Percentiles rank a stretch among this genome's conserved stretches.
These are phyloP conservation scores for Mycosarcoma mackinlayi DNA, from an alignment of 1,284 basidiomycete species.

Conservation along the genomic window DNA sequence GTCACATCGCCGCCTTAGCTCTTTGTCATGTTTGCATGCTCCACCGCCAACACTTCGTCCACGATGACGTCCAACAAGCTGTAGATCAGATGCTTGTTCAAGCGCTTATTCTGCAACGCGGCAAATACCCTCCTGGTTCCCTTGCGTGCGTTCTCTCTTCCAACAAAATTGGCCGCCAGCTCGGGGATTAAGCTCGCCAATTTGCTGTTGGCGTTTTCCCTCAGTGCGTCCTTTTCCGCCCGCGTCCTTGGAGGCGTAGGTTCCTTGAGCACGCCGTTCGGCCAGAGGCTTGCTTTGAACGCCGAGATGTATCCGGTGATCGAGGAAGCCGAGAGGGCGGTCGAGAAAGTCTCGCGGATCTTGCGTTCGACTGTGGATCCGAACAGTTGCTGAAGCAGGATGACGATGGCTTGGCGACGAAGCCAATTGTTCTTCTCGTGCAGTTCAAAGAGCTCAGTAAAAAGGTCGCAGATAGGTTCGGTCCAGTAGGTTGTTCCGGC, in stretches of 20 bases:
- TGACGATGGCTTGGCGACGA: conserved; percentile 92
- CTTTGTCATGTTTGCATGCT: too few relatives aligned
- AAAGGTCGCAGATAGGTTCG: conserved; percentile 90
- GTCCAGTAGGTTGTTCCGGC: conserved; percentile 83
- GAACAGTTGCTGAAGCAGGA: conserved; percentile 92
- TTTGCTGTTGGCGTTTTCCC: conserved; percentile 86
- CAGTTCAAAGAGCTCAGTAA: conserved; percentile 91
- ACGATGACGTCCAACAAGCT: conserved; percentile 48
- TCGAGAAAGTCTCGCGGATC: conserved; percentile 79
- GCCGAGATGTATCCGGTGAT: conserved; percentile 75
- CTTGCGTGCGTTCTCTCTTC: conserved; percentile 87
- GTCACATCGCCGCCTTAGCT: too few relatives aligned
- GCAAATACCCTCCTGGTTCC: conserved; percentile 91
- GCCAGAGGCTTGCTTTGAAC: conserved; percentile 82
- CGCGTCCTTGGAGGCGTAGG: conserved; percentile 76
- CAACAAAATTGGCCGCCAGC: conserved; percentile 94
- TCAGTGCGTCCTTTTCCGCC: conserved; percentile 81
- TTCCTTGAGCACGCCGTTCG: conserved; percentile 78
- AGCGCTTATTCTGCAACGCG: conserved; percentile 86
- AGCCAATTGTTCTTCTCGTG: conserved; percentile 96
- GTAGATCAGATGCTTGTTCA: conserved; percentile 73
- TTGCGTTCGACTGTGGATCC: conserved; percentile 98
- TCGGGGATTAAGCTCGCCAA: conserved; percentile 92
- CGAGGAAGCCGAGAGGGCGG: conserved; percentile 65
- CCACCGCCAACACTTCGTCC: conserved; percentile 40